A percentile compares a stretch with the other conserved stretches of the same genome.
These are phyloP conservation scores for Poa annua DNA, from an alignment of 176 grass and related monocot genomes.

Conservation along the genomic window DNA sequence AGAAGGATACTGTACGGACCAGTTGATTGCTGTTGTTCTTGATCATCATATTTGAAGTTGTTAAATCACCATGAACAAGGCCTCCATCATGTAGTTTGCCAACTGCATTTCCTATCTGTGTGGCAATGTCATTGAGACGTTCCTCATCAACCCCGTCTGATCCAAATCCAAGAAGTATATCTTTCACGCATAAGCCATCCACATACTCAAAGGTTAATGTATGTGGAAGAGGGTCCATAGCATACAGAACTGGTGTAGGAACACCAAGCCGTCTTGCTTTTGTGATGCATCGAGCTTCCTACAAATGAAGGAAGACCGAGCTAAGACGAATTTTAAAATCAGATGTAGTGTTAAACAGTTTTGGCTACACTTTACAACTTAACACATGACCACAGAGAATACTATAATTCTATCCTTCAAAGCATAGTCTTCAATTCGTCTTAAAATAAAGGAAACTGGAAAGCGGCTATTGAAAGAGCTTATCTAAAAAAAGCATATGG, in stretches of 20 bases:
- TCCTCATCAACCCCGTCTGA: conserved; percentile 71
- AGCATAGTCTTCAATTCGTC: background rate
- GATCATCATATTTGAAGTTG: conserved; percentile 96
- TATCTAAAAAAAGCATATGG: conserved; percentile 16
- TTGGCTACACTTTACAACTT: background rate
- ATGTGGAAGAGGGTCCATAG: conserved; percentile 70
- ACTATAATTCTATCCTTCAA: conserved; percentile 26
- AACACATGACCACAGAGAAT: conserved; percentile 30
- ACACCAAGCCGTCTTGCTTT: conserved; percentile 94
- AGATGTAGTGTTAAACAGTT: conserved; percentile 19
- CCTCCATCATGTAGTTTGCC: conserved; percentile 92
- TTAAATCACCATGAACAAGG: conserved; percentile 91
- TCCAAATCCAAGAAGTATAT: conserved; percentile 87
- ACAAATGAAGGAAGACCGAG: conserved; percentile 22
- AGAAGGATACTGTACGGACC: conserved; percentile 44
- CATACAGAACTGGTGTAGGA: conserved; percentile 88
- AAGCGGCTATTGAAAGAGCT: background rate
- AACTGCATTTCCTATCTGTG: conserved; percentile 85
- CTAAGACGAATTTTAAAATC: conserved; percentile 20
- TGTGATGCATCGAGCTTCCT: conserved; percentile 98
- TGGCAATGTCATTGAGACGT: conserved; percentile 64
- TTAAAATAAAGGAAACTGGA: conserved; percentile 6
- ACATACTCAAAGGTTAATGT: conserved; percentile 90
- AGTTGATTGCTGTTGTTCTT: conserved; percentile 66
- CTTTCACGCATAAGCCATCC: conserved; percentile 81